Conservation (phyloP, 768 basidiomycete species). For the Termitomyces sp. region DNA sequence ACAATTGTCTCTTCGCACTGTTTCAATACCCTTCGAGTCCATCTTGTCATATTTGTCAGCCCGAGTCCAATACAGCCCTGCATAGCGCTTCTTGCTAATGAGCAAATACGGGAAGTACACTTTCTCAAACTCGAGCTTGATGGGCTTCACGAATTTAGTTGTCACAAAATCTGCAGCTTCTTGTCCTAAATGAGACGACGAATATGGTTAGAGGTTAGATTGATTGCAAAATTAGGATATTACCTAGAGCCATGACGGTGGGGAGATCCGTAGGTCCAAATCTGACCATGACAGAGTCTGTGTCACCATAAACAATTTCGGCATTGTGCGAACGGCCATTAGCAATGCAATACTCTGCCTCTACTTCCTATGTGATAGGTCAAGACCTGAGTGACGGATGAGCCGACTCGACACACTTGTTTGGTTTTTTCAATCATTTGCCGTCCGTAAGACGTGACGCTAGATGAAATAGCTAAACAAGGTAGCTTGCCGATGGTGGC, state of each 20-base stretch:
- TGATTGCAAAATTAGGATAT: background rate
- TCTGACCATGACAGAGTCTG: conserved; percentile 98
- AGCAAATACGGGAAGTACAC: conserved; percentile 98
- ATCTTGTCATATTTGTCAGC: conserved; percentile 97
- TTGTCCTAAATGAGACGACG: conserved; percentile 47
- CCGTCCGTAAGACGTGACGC: conserved; percentile 92
- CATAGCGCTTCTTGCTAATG: conserved; percentile 98
- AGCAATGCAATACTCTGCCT: conserved; percentile 75
- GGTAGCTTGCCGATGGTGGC: conserved; percentile 96
- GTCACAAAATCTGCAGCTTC: conserved; percentile 94
- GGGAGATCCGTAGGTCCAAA: conserved; percentile 88
- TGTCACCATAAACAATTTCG: conserved; percentile 96
- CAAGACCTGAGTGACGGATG: background rate
- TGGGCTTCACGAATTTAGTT: conserved; percentile 85
- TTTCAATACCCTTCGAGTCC: conserved; percentile 99
- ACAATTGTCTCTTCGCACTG: conserved; percentile 97
- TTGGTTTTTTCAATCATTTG: conserved; percentile 99
- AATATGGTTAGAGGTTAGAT: background rate
- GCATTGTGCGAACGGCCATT: conserved; percentile 88
- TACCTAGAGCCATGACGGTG: conserved; percentile 87
- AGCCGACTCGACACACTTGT: conserved; percentile 40
- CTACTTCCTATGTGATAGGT: conserved; percentile 61
- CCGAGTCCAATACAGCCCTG: conserved; percentile 96
- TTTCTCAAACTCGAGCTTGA: conserved; percentile 99
- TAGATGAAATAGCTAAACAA: conserved; percentile 93